These are phyloP conservation scores for Scleromitrula shiraiana DNA, from an alignment of 2,329 filamentous ascomycete genomes.

Conservation along the genomic window DNA sequence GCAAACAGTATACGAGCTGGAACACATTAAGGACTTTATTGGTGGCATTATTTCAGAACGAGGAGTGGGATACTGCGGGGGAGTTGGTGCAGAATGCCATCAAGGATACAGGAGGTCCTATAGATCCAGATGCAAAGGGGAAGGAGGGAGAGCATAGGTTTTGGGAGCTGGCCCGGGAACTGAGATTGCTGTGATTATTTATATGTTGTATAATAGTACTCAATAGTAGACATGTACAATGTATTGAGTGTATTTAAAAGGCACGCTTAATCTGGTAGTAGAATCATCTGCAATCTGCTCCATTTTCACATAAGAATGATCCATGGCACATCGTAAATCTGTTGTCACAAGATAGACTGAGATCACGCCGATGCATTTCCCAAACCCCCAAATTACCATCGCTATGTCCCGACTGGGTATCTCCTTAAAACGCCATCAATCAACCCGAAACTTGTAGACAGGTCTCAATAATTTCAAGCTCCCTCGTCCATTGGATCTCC, in stretches of 20 bases:
- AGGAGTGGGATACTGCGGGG: conserved; percentile 27
- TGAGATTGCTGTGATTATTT: conserved; percentile 20
- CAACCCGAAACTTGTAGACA: neutral
- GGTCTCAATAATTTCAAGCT: neutral
- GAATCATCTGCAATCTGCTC: no score
- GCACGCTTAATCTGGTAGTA: no score
- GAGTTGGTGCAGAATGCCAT: conserved; percentile 26
- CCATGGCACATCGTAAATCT: no score
- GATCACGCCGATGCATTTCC: neutral
- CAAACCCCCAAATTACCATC: neutral
- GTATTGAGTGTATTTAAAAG: no score
- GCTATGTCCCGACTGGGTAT: conserved; percentile 2
- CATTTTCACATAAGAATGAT: no score
- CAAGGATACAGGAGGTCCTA: conserved; percentile 19
- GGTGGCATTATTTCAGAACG: conserved; percentile 22
- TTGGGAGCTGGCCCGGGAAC: conserved; percentile 23
- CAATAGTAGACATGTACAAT: no score
- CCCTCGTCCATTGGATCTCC: conserved; percentile 23
- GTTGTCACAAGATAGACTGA: neutral
- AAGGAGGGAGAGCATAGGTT: conserved; percentile 25
- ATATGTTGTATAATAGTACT: no score
- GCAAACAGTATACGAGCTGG: conserved; percentile 19
- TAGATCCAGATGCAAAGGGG: conserved; percentile 16
- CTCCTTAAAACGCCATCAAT: conserved; percentile 10
- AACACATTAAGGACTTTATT: conserved; percentile 23